Conservation (phyloP, 108 stramenopile genomes). For the Skeletonema potamos region DNA sequence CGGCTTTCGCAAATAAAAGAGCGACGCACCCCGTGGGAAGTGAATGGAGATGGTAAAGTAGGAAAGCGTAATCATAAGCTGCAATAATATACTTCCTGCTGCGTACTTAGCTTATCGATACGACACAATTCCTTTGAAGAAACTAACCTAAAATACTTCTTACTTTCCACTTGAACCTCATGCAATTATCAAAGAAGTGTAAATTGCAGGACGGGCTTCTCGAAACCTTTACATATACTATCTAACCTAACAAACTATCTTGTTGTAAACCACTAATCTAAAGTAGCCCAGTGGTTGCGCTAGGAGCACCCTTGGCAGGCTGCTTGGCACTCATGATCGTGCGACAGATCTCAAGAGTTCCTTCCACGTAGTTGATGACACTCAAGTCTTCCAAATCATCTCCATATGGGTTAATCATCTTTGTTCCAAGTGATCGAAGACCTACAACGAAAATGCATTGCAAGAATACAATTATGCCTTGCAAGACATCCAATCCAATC, state of each 20-base stretch:
- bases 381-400: conserved; percentile 52
- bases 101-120: too few species aligned
- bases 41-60: too few species aligned
- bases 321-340: conserved; percentile 15
- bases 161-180: too few species aligned
- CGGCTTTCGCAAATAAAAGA: too few species aligned
- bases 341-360: conserved; percentile 12
- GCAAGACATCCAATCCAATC: conserved; percentile 59
- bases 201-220: too few species aligned
- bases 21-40: too few species aligned
- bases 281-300: not conserved
- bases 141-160: too few species aligned
- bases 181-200: too few species aligned
- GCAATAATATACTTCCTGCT: too few species aligned
- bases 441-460: conserved; percentile 48
- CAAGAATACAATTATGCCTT: conserved; percentile 39
- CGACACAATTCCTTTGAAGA: too few species aligned
- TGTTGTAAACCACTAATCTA: not conserved
- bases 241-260: not conserved
- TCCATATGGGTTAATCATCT: conserved; percentile 48
- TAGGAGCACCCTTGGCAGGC: not conserved
- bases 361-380: conserved; percentile 40
- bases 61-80: too few species aligned
- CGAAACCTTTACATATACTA: not conserved
- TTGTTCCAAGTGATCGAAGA: conserved; percentile 37